phyloP scores from a whole-genome alignment of 2,329 filamentous ascomycete species.

The Eurotiales sp. region DNA sequence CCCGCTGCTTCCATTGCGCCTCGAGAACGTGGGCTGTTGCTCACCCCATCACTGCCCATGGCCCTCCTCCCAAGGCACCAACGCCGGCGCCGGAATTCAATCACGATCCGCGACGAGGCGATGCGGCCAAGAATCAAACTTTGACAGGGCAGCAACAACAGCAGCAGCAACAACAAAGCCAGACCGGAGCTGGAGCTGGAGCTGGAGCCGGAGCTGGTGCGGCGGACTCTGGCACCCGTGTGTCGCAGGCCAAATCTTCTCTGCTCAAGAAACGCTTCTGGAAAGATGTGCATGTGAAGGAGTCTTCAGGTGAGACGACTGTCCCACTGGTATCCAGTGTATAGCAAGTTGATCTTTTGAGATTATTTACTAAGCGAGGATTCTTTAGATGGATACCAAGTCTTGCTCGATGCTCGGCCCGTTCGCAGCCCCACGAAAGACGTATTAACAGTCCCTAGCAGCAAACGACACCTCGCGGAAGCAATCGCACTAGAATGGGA shows the following conservation, averaged over 20 bases:
- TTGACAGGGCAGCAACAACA: slow-evolving; percentile 50
- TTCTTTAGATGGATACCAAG: slow-evolving; percentile 50
- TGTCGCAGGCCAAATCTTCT: slow-evolving; percentile 25
- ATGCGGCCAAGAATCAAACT: too few species aligned
- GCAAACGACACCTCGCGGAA: slow-evolving; percentile 76
- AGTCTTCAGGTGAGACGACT: slow-evolving; percentile 61
- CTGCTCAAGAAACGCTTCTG: slow-evolving; percentile 74
- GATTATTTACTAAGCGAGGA: slow-evolving; percentile 2
- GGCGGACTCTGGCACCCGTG: slow-evolving; percentile 34
- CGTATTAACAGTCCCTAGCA: slow-evolving; percentile 66
- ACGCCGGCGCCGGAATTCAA: slow-evolving; percentile 45
- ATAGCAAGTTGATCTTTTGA: too few species aligned
- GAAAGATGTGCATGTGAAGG: slow-evolving; percentile 72
- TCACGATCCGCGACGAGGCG: slow-evolving; percentile 30
- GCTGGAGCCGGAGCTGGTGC: too few species aligned
- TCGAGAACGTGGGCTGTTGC: slow-evolving; percentile 48
- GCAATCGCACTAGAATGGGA: slow-evolving; percentile 95
- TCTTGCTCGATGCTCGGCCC: slow-evolving; percentile 74
- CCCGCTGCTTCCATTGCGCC: slow-evolving; percentile 33
- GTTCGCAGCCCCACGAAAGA: slow-evolving; percentile 73
- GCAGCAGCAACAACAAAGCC: slow-evolving; percentile 45
- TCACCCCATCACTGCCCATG: slow-evolving; percentile 56
- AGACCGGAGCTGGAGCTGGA: too few species aligned
- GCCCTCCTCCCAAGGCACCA: slow-evolving; percentile 58
- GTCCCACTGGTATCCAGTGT: too few species aligned